Base-by-base conservation (phyloP, 1,284 basidiomycete species). In the Cutaneotrichosporon spelunceum region DNA sequence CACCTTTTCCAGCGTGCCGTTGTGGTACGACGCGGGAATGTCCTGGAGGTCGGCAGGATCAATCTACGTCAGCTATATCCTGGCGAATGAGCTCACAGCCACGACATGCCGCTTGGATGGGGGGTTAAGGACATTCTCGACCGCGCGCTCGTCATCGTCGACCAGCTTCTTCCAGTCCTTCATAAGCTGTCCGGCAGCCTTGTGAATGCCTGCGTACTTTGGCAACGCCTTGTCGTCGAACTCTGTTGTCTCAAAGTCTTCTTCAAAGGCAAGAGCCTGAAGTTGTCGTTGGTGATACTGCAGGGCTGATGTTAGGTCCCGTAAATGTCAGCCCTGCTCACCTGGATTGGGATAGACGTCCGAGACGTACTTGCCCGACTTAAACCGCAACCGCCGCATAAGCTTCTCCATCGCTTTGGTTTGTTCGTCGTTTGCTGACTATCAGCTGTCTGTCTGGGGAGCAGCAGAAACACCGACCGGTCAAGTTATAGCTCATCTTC, bases 291-390 rank as follows among this genome's bases (percentile, higher is more conserved):
- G 93, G 75, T 96, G 92, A 70, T 87, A 91, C 11, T 87, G 87
- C 59, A 97, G 83, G 0, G 79, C 81, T 73, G 59, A 1, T 39
- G 42, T 53, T 60, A 34, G 19, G 16, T 65, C 57, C 55, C 10
- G 39, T 4, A 48, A 50, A 56, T 50, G 29, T n/a, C 23, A 19
- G n/a, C n/a, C n/a, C n/a, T 16, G 78, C 85, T 72, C 67, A 93
- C 92, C 84, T 68, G 95, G 95, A 77, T 98, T 99, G 2, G 92
- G 92, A 74, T 91, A 93, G 29, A 87, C 87, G 73, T 95, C 91
- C 2, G 93, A 90, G 27, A 87, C 84, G 80, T 96, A 98, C 57
- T 84, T 79, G 52, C 87, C 86, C 60, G 87, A 86, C 79, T 90
- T 91, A 65, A 91, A 82, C 42, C 84, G 85, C 42, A 94, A 81